phyloP scores from a whole-genome alignment of 2,329 filamentous ascomycete species.

The Teratosphaeria pseudoeucalypti region DNA sequence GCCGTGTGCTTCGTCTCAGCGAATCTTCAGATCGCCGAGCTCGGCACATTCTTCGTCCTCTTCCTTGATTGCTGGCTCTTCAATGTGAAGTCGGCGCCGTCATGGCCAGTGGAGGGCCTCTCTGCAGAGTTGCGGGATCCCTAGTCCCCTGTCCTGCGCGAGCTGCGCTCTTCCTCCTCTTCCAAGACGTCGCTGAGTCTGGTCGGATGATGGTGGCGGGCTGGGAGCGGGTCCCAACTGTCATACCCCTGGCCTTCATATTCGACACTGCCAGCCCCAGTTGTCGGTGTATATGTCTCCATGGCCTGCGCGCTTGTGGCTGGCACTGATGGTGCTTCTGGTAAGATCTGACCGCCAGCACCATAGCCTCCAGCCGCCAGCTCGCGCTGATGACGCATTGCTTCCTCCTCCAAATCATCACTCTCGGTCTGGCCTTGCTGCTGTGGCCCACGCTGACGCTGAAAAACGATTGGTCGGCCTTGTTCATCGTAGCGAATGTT shows the following conservation, averaged over 20 bases:
- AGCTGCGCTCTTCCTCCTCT: slow-evolving; percentile 55
- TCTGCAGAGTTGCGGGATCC: not conserved
- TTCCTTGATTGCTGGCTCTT: not conserved
- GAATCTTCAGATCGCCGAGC: not conserved
- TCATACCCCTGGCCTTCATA: slow-evolving; percentile 48
- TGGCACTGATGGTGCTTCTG: slow-evolving; percentile 16
- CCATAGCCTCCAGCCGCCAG: slow-evolving; percentile 36
- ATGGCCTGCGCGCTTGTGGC: slow-evolving; percentile 24
- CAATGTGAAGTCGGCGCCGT: not conserved
- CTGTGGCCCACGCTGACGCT: slow-evolving; percentile 20
- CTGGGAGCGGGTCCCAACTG: slow-evolving; percentile 61
- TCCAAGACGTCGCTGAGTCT: slow-evolving; percentile 80
- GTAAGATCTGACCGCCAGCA: slow-evolving; percentile 10
- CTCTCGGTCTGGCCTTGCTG: not conserved
- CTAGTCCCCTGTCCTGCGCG: slow-evolving; percentile 20
- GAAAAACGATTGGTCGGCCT: slow-evolving; percentile 49
- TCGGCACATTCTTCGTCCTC: not conserved
- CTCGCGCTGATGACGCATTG: slow-evolving; percentile 25
- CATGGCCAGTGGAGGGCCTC: not conserved
- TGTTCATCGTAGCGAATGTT: slow-evolving; percentile 51
- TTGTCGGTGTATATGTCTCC: slow-evolving; percentile 15
- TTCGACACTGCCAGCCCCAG: slow-evolving; percentile 19
- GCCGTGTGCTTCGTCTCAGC: not conserved
- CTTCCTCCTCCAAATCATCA: slow-evolving; percentile 8
- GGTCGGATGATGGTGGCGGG: slow-evolving; percentile 70